Evolutionary conservation across 768 basidiomycete species (phyloP).

Genomic region (Leccinum boreale): DNA sequence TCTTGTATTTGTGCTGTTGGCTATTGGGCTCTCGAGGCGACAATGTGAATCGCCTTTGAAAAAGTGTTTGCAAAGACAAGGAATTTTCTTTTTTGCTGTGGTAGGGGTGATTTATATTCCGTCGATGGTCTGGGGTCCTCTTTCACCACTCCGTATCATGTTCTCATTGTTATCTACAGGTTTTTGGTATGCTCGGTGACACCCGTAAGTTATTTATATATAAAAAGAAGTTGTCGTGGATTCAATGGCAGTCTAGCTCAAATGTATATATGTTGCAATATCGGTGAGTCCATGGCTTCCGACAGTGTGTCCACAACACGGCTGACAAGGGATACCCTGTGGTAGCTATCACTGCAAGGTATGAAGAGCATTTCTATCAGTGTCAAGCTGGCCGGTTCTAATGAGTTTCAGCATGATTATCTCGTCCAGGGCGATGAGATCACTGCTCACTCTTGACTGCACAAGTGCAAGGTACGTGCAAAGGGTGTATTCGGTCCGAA

Average conservation of each 20-base stretch:
- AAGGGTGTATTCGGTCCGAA: not conserved
- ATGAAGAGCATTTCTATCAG: not conserved
- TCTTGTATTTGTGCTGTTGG: constrained; percentile 14
- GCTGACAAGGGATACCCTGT: not conserved
- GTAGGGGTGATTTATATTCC: constrained; percentile 15
- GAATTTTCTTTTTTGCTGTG: constrained; percentile 12
- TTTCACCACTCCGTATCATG: not conserved
- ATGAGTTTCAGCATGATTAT: constrained; percentile 2
- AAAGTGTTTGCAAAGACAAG: constrained; percentile 16
- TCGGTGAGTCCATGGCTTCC: constrained; percentile 1
- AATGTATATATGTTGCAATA: not conserved
- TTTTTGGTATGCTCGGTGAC: not conserved
- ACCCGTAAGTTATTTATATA: not conserved
- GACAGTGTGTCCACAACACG: not conserved
- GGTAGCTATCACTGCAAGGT: constrained; percentile 14
- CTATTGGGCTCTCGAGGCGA: constrained; percentile 12
- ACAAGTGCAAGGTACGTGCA: constrained; percentile 1
- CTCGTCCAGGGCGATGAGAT: constrained; percentile 15
- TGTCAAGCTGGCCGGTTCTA: not conserved
- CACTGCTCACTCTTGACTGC: not conserved
- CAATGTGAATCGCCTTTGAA: constrained; percentile 10
- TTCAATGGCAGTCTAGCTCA: not conserved
- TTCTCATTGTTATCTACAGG: not conserved
- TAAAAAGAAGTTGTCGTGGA: not conserved
- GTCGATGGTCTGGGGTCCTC: not conserved